Conservation (phyloP, 768 basidiomycete species). For the Obba rivulosa region DNA sequence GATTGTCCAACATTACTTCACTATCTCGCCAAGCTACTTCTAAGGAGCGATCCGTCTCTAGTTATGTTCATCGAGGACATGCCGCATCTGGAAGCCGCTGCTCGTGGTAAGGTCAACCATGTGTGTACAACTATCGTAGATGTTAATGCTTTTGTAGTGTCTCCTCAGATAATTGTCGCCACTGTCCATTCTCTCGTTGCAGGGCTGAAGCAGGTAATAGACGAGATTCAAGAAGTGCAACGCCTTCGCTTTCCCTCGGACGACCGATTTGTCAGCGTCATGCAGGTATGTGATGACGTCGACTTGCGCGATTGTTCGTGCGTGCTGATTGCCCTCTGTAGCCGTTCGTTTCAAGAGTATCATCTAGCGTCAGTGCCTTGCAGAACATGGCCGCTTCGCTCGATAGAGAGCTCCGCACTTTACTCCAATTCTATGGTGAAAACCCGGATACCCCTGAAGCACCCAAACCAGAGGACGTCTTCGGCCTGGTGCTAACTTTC, state of each 20-base stretch:
- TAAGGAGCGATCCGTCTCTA: constrained; percentile 60
- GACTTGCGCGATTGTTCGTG: not conserved
- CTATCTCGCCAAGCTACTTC: constrained; percentile 73
- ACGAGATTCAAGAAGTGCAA: constrained; percentile 47
- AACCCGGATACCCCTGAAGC: constrained; percentile 55
- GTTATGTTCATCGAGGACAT: constrained; percentile 76
- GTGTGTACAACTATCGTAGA: not conserved
- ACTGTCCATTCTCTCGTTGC: constrained; percentile 51
- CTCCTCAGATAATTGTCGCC: constrained; percentile 58
- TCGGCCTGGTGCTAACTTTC: constrained; percentile 69
- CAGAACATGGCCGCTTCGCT: constrained; percentile 53
- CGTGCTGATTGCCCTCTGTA: constrained; percentile 5
- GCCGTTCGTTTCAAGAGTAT: constrained; percentile 38
- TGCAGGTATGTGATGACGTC: constrained; percentile 47
- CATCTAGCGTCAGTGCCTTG: constrained; percentile 57
- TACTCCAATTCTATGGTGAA: constrained; percentile 78
- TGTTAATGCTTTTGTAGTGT: constrained; percentile 42
- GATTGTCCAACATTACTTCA: constrained; percentile 89
- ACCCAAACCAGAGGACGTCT: constrained; percentile 79
- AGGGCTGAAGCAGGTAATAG: constrained; percentile 52
- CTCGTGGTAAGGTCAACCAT: constrained; percentile 49
- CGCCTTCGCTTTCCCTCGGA: constrained; percentile 26
- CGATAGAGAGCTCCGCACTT: constrained; percentile 50
- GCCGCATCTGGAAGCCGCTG: constrained; percentile 77
- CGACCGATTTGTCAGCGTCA: constrained; percentile 63